These are phyloP conservation scores for Termitomyces sp. DNA, from an alignment of 768 basidiomycete species.

Conservation along the genomic window DNA sequence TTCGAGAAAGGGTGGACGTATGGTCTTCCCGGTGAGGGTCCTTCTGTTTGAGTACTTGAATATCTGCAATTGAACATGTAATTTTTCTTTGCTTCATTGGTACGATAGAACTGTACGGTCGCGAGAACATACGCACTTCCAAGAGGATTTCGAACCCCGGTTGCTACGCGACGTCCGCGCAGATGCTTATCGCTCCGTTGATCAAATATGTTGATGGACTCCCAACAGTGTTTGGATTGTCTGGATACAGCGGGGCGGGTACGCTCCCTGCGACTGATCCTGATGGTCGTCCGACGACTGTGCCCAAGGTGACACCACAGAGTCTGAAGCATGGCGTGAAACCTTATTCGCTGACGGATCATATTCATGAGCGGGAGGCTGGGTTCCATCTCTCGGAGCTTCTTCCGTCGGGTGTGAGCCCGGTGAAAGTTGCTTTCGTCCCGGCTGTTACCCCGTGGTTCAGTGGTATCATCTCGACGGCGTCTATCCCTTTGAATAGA, in stretches of 20 bases:
- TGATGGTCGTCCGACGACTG: constrained; percentile 69
- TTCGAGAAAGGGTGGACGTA: constrained; percentile 97
- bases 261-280: constrained; percentile 70
- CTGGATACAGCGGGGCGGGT: constrained; percentile 95
- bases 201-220: constrained; percentile 63
- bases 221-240: constrained; percentile 90
- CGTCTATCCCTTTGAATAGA: constrained; percentile 75
- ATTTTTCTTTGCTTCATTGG: constrained; percentile 28
- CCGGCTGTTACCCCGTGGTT: constrained; percentile 94
- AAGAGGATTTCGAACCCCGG: constrained; percentile 96
- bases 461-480: constrained; percentile 89
- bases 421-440: constrained; percentile 74
- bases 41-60: constrained; percentile 36
- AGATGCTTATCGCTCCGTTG: constrained; percentile 89
- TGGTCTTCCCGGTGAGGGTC: constrained; percentile 93
- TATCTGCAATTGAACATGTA: constrained; percentile 23
- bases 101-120: constrained; percentile 80
- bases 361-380: constrained; percentile 98
- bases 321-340: constrained; percentile 73
- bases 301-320: constrained; percentile 80
- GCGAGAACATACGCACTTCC: constrained; percentile 61
- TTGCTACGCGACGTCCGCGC: constrained; percentile 93
- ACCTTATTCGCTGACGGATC: constrained; percentile 91
- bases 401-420: constrained; percentile 30
- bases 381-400: constrained; percentile 76